Percentiles rank a stretch among this genome's conserved stretches.
Evolutionary conservation across 768 basidiomycete species (phyloP).

Genomic region (Filobasidium wieringae): DNA sequence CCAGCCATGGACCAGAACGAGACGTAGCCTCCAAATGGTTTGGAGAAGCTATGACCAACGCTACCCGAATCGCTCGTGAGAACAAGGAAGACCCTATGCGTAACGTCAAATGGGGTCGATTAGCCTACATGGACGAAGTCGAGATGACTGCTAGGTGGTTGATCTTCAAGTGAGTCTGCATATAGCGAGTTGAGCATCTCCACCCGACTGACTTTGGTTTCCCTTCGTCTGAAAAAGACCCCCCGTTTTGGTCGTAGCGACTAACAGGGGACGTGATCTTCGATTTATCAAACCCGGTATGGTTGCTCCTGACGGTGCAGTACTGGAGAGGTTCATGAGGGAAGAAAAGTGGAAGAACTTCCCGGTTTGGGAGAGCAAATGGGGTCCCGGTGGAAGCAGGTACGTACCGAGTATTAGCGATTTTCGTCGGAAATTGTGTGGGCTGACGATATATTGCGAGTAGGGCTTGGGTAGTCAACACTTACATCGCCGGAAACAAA

Average conservation of each 20-base stretch:
- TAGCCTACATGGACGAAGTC: conserved; percentile 80
- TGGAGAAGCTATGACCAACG: conserved; percentile 61
- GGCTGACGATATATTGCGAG: not conserved
- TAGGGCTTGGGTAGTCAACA: conserved; percentile 2
- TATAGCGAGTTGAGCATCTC: not conserved
- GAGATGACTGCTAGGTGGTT: conserved; percentile 72
- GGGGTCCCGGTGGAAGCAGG: conserved; percentile 66
- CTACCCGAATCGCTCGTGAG: conserved; percentile 52
- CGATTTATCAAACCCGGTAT: conserved; percentile 64
- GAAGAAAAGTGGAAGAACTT: conserved; percentile 53
- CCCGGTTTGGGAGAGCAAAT: conserved; percentile 58
- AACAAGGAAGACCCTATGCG: conserved; percentile 51
- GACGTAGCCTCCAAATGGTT: conserved; percentile 59
- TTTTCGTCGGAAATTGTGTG: too few relatives aligned
- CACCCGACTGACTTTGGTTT: not conserved
- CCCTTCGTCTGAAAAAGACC: conserved; percentile 48
- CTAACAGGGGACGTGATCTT: conserved; percentile 61
- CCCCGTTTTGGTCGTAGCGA: conserved; percentile 59
- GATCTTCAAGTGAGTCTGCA: conserved; percentile 56
- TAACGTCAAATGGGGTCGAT: conserved; percentile 66
- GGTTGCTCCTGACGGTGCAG: conserved; percentile 51
- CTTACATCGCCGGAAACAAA: conserved; percentile 8
- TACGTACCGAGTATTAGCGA: conserved; percentile 31
- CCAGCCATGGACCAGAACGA: conserved; percentile 53
- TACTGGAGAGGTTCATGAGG: conserved; percentile 56